Base-by-base conservation (phyloP, 2,329 filamentous ascomycete species). In the Sporothrix phasma region DNA sequence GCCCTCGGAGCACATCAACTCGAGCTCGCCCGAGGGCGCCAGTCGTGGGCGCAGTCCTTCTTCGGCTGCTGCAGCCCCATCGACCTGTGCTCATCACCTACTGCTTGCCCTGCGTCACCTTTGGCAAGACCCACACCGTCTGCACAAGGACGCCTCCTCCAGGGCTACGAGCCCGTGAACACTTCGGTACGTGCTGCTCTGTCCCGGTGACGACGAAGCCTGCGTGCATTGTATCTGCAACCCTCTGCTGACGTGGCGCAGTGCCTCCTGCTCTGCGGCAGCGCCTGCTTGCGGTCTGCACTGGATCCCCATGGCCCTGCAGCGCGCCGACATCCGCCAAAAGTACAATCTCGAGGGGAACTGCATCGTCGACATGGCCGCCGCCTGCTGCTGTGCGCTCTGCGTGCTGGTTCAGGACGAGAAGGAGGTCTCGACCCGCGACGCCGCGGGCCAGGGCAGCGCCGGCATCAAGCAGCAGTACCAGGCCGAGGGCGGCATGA, bases 111-210 rank as follows among this genome's bases (percentile, higher is more conserved):
- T 81, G 79, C 66, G 72, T 80, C 37, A 79, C 77, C 39, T 81
- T 80, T 58, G 78, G 78, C 71, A 79, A 78, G 75, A 79, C 77
- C 31, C 73, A 79, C 78, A 81, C 67, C 76, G 78, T 22, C 69
- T 80, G 11, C 73, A 71, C 65, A 76, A 76, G 71, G 73, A 75
- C 29, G 73, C 69, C 41, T 73, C 71, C 74, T 80, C 7, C 66
- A 75, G 19, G 78, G 76, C 15, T 81, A 78, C 39, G 76, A 80
- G 72, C 73, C 76, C 37, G 71, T 79, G 69, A 80, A 81, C 72
- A 78, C 76, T 13, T 75, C 76, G 39, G 79, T 80, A 73, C 1
- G 45, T 41, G n/a, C n/a, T 13, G 10, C 19, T 6, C 22, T 10
- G 3, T 22, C 15, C 5, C 2, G 17, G 2, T 13, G 31, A n/a